These are phyloP conservation scores for Ophiocordyceps sinensis DNA, from an alignment of 2,329 filamentous ascomycete species.

Conservation along the genomic window DNA sequence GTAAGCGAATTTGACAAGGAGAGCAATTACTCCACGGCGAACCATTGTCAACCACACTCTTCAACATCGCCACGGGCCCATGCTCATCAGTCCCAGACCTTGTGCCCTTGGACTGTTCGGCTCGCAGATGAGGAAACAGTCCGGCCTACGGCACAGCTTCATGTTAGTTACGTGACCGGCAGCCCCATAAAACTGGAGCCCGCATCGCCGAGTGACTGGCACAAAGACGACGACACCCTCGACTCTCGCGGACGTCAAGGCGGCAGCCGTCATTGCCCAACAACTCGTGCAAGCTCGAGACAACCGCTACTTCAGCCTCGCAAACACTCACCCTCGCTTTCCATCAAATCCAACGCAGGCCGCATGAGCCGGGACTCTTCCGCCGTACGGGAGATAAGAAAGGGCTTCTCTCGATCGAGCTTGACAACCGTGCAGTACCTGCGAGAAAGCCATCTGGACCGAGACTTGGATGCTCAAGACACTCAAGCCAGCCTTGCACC, in stretches of 20 bases:
- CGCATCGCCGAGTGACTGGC: neutral
- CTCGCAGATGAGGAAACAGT: conserved; percentile 11
- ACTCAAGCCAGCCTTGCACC: neutral
- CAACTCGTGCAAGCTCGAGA: conserved; percentile 5
- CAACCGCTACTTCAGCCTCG: conserved; percentile 7
- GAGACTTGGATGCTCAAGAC: neutral
- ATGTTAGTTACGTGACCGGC: neutral
- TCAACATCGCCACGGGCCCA: neutral
- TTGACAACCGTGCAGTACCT: conserved; percentile 7
- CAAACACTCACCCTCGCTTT: conserved; percentile 12
- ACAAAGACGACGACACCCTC: conserved; percentile 2
- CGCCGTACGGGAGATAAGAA: conserved; percentile 1
- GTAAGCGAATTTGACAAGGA: neutral
- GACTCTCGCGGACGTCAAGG: conserved; percentile 1
- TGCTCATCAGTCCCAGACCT: neutral
- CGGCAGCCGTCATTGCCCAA: neutral
- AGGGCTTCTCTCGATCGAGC: conserved; percentile 6
- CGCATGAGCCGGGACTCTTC: conserved; percentile 11
- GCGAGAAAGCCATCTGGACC: conserved; percentile 4
- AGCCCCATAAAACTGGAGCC: conserved; percentile 4
- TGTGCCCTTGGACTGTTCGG: conserved; percentile 13
- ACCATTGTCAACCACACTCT: neutral
- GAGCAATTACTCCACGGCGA: neutral
- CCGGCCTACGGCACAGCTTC: neutral
- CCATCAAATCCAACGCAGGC: conserved; percentile 8